Evolutionary conservation across 164 flowering plant species (phyloP).

Genomic region (Echeveria elegans): DNA sequence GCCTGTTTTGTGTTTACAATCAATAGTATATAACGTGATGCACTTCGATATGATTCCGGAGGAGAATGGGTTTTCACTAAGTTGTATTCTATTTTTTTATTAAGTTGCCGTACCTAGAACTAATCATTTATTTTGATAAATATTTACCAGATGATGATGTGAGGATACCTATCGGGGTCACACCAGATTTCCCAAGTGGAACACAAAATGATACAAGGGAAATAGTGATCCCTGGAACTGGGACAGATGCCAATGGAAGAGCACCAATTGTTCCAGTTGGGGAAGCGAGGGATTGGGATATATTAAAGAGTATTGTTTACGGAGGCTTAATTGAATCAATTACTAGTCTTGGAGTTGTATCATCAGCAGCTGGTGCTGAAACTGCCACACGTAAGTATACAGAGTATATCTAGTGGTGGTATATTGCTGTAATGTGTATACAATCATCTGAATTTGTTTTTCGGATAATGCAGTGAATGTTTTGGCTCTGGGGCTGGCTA

Average conservation of each 20-base stretch:
- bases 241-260: slow-evolving; percentile 10
- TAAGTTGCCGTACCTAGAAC: neutral
- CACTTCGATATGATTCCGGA: neutral
- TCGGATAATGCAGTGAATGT: slow-evolving; percentile 59
- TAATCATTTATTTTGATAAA: neutral
- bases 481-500: slow-evolving; percentile 66
- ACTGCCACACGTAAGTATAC: slow-evolving; percentile 56
- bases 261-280: slow-evolving; percentile 13
- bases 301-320: slow-evolving; percentile 80
- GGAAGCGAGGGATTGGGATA: slow-evolving; percentile 30
- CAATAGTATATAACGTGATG: too few species aligned
- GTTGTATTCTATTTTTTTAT: neutral
- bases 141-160: slow-evolving; percentile 1
- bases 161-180: neutral
- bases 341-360: slow-evolving; percentile 68
- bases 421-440: neutral
- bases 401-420: neutral
- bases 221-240: slow-evolving; percentile 11
- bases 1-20: neutral
- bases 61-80: neutral
- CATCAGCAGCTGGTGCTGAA: slow-evolving; percentile 84
- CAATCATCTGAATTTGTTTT: slow-evolving; percentile 9
- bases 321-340: slow-evolving; percentile 80
- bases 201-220: slow-evolving; percentile 11
- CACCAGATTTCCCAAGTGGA: neutral